phyloP scores from a whole-genome alignment of 2,329 filamentous ascomycete species.

The Samsoniella hepiali region DNA sequence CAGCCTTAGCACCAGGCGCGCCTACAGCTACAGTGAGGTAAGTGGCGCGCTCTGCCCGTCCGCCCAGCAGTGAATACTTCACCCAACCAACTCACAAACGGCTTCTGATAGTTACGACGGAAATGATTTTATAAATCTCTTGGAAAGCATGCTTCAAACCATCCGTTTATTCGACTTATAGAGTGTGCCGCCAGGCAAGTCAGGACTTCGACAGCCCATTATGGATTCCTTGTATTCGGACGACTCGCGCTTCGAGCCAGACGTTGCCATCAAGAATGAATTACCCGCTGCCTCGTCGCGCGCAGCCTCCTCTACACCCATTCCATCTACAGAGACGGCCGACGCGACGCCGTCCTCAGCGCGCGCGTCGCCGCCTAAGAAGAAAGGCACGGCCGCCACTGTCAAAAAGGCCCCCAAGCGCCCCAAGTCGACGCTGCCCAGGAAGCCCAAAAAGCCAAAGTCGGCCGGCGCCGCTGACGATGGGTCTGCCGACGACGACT shows the following conservation, averaged over 20 bases:
- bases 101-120: neutral
- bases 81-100: neutral
- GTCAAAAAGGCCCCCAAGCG: constrained; percentile 43
- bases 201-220: neutral
- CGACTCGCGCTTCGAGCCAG: constrained; percentile 16
- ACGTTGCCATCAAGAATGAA: constrained; percentile 16
- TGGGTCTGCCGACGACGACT: constrained; percentile 46
- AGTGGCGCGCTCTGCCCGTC: neutral
- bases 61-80: neutral
- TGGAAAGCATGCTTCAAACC: neutral
- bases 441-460: constrained; percentile 33
- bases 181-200: neutral
- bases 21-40: neutral
- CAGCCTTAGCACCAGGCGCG: neutral
- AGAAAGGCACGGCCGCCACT: constrained; percentile 41
- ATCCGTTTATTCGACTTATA: neutral
- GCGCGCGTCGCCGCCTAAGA: constrained; percentile 30
- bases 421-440: constrained; percentile 29
- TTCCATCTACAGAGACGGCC: constrained; percentile 31
- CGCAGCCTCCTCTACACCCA: constrained; percentile 28
- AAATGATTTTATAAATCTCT: neutral
- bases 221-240: constrained; percentile 14
- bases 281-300: constrained; percentile 11
- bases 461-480: constrained; percentile 28
- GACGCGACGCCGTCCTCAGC: constrained; percentile 25